Conservation (phyloP, 2,329 filamentous ascomycete genomes). For the Ophiostoma ips region DNA sequence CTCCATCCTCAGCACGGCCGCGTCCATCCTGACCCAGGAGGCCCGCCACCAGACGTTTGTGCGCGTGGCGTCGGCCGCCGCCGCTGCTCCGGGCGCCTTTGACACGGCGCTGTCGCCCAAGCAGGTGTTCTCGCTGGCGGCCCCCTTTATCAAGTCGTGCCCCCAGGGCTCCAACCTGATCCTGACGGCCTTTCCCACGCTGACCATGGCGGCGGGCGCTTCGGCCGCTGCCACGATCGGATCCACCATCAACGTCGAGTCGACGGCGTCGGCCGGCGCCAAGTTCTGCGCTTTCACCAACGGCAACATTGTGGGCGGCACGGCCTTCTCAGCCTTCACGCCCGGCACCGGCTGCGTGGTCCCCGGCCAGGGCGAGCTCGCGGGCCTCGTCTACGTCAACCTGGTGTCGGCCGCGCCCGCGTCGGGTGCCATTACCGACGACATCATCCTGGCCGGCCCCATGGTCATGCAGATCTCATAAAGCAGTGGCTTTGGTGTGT, state of each 20-base stretch:
- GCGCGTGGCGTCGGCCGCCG: slow-evolving; percentile 41
- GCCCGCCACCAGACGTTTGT: slow-evolving; percentile 62
- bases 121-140: slow-evolving; percentile 59
- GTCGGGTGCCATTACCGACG: slow-evolving; percentile 41
- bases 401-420: slow-evolving; percentile 41
- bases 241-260: slow-evolving; percentile 33
- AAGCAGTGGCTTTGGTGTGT: background rate
- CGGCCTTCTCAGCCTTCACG: slow-evolving; percentile 44
- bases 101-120: slow-evolving; percentile 55
- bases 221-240: slow-evolving; percentile 28
- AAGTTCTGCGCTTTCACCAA: slow-evolving; percentile 55
- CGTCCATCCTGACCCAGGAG: slow-evolving; percentile 59
- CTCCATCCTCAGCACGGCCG: slow-evolving; percentile 50
- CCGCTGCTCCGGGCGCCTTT: slow-evolving; percentile 54
- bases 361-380: slow-evolving; percentile 38
- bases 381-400: slow-evolving; percentile 53
- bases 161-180: slow-evolving; percentile 50
- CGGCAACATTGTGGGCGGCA: slow-evolving; percentile 42
- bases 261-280: slow-evolving; percentile 34
- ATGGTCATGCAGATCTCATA: slow-evolving; percentile 41
- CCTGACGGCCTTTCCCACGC: slow-evolving; percentile 47
- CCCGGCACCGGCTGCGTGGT: slow-evolving; percentile 42
- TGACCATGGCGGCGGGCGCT: slow-evolving; percentile 35
- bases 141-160: slow-evolving; percentile 58
- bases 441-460: slow-evolving; percentile 51